Base-by-base conservation (phyloP, 768 basidiomycete species). In the Strobilomyces echinocephalus region DNA sequence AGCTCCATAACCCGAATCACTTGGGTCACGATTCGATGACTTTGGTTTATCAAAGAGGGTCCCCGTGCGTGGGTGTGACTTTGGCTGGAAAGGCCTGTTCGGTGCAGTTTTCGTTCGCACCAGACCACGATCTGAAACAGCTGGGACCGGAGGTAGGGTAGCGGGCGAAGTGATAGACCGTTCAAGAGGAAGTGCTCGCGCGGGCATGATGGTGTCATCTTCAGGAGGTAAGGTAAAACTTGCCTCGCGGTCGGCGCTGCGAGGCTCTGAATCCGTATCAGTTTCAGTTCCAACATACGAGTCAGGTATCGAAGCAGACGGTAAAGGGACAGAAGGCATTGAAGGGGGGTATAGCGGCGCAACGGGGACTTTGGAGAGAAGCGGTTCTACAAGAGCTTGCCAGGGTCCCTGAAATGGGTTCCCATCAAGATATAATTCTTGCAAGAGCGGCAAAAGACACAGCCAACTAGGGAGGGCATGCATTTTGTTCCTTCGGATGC, bases 381-480 rank as follows among this genome's bases (percentile, higher is more conserved):
- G 75, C 1, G 94, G 92, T 53, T 88, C 88, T 24, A 97, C 84
- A 49, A 99, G 76, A 31, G 89, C 85, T 64, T 87, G 84, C 91
- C 94, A 97, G 1, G 91, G 90, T 8, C 89, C 90, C 61, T 91
- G 89, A 72, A 99, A 97, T 8, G 95, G 93, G 68, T 99, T 99
- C 16, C 85, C 88, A 58, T 98, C 95, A n/a, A 99, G 83, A 59
- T 87, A 87, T 4, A 99, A 74, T 2, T 85, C 88, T 69, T 95
- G 91, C 44, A 99, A 75, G 30, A 79, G 78, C 18, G 84, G 80
- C n/a, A 99, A 77, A 28, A 91, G 80, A 68, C 91, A 92, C 43
- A 99, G 78, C 95, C 97, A 99, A 57, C 88, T 84, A n/a, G 97
- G 95, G 16, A 98, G 79, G 8, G 87, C 81, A 59, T 88, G 79